These are phyloP conservation scores for Cyclotella kingstonii DNA, from an alignment of 108 stramenopile genomes.

Conservation along the genomic window DNA sequence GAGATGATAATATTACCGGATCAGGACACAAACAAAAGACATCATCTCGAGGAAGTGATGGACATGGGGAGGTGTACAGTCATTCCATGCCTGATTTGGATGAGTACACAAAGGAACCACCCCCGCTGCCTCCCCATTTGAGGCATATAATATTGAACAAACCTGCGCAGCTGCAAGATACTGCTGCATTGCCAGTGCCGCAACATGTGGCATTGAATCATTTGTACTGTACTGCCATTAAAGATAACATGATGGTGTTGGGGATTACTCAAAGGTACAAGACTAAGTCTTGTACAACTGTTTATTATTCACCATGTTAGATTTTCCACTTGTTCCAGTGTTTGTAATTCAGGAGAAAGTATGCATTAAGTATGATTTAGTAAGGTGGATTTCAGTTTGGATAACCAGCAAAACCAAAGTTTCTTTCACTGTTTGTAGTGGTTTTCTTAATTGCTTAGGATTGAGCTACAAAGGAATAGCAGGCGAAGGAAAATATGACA, in stretches of 20 bases:
- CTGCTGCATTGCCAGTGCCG: constrained; percentile 91
- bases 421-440: too few relatives aligned
- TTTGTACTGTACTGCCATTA: constrained; percentile 98
- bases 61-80: constrained; percentile 81
- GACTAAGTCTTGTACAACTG: constrained; percentile 95
- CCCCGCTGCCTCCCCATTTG: constrained; percentile 99
- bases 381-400: too few relatives aligned
- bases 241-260: constrained; percentile 99
- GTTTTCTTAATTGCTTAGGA: too few relatives aligned
- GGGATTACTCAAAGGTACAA: constrained; percentile 97
- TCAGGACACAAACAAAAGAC: too few relatives aligned
- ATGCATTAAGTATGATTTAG: too few relatives aligned
- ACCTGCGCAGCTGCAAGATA: constrained; percentile 86
- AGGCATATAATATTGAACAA: constrained; percentile 98
- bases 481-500: too few relatives aligned
- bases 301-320: constrained; percentile 91
- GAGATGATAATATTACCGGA: neutral
- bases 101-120: constrained; percentile 99
- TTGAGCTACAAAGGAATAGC: too few relatives aligned
- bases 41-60: constrained; percentile 5
- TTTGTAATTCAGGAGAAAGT: too few relatives aligned
- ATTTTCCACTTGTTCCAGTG: too few relatives aligned
- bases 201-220: constrained; percentile 99
- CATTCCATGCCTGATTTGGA: constrained; percentile 93
- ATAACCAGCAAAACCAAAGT: too few relatives aligned